Conservation (phyloP, 768 basidiomycete species). For the Paxillus ammoniavirescens region DNA sequence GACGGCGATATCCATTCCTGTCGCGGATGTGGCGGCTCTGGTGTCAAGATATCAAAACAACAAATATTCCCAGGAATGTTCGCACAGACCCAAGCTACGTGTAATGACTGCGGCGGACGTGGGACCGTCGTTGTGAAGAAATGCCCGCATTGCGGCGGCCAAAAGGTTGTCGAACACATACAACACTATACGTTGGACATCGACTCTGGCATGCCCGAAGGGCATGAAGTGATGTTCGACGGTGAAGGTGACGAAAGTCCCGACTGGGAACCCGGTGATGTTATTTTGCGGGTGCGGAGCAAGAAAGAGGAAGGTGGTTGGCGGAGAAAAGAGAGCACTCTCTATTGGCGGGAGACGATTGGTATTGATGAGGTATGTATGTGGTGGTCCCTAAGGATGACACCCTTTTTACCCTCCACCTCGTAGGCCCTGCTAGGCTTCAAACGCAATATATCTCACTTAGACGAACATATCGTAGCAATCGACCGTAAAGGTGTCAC, state of each 20-base stretch:
- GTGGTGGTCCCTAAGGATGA: neutral
- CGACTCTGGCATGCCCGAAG: conserved; percentile 87
- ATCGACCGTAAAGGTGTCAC: conserved; percentile 79
- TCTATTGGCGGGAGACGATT: conserved; percentile 92
- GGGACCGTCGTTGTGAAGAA: conserved; percentile 73
- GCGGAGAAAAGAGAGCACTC: conserved; percentile 83
- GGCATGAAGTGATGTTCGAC: conserved; percentile 88
- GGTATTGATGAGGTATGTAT: conserved; percentile 75
- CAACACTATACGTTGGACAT: conserved; percentile 86
- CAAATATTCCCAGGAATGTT: conserved; percentile 98
- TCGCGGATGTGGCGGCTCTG: conserved; percentile 76
- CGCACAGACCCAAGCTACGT: conserved; percentile 81
- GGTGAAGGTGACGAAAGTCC: conserved; percentile 97
- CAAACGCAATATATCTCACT: conserved; percentile 83
- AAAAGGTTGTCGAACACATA: conserved; percentile 78
- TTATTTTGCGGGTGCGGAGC: conserved; percentile 82
- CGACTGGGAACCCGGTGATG: conserved; percentile 95
- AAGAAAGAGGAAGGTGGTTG: conserved; percentile 77
- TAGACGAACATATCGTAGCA: conserved; percentile 81
- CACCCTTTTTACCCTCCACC: neutral
- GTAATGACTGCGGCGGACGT: conserved; percentile 81
- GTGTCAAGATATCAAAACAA: conserved; percentile 82
- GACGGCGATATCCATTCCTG: conserved; percentile 89
- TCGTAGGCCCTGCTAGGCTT: conserved; percentile 96
- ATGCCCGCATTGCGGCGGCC: conserved; percentile 81